A percentile compares a stretch with the other conserved stretches of the same genome.
Conservation (phyloP, 495 filamentous ascomycete species). For the Neurospora terricola region DNA sequence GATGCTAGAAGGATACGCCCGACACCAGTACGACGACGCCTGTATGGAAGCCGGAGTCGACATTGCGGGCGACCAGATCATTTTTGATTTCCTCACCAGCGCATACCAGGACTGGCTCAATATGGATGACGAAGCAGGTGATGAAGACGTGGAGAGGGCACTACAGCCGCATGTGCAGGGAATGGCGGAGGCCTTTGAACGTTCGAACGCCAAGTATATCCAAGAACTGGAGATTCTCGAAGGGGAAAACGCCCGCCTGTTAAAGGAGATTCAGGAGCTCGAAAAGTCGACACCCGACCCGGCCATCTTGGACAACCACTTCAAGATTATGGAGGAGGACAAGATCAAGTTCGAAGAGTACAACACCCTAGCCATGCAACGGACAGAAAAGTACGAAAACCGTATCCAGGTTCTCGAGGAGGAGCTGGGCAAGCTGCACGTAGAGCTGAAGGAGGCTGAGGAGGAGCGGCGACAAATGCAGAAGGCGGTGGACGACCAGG, state of each 20-base stretch:
- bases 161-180: slow-evolving; percentile 74
- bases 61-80: slow-evolving; percentile 78
- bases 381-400: slow-evolving; percentile 71
- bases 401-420: slow-evolving; percentile 67
- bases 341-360: slow-evolving; percentile 87
- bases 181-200: slow-evolving; percentile 87
- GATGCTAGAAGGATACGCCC: slow-evolving; percentile 72
- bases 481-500: slow-evolving; percentile 76
- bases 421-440: slow-evolving; percentile 66
- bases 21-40: slow-evolving; percentile 75
- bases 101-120: slow-evolving; percentile 91
- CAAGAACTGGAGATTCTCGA: slow-evolving; percentile 77
- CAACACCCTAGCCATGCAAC: slow-evolving; percentile 66
- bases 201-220: slow-evolving; percentile 65
- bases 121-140: slow-evolving; percentile 74
- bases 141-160: slow-evolving; percentile 65
- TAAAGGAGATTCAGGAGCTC: slow-evolving; percentile 78
- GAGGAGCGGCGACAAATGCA: slow-evolving; percentile 72
- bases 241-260: slow-evolving; percentile 64
- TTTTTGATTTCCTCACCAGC: slow-evolving; percentile 78
- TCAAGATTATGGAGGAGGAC: slow-evolving; percentile 81
- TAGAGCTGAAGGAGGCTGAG: slow-evolving; percentile 69
- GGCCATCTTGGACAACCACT: slow-evolving; percentile 69
- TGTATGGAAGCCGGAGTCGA: slow-evolving; percentile 78
- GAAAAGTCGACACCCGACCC: slow-evolving; percentile 76